Evolutionary conservation across 768 basidiomycete species (phyloP), one percentile per base, ranked within the genome.

Genomic region (Royoungia palumana): DNA sequence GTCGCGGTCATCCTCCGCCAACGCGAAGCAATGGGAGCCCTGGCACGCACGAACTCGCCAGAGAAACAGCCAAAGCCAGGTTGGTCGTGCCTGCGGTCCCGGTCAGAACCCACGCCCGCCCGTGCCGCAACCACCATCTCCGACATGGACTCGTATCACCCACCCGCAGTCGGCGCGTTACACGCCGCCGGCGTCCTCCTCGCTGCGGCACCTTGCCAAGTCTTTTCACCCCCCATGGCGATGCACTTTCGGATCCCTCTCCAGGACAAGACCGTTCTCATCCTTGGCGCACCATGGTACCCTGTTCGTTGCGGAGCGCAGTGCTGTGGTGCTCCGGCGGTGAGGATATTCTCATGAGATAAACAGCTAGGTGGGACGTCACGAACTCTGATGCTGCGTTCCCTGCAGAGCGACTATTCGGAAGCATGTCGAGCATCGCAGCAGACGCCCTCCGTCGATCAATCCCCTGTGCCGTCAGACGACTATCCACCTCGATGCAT

Each of bases 151-250:
- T 25, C 28, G 30, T 35, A 47, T n/a, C 3, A 30, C 40, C 39
- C 43, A 11, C 54, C 65, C 41, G 44, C 51, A 41, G 54, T 64
- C n/a, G 52, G 52, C 14, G 57, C 60, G 21, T 53, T 60, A 3
- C 65, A 64, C 36, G 54, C 60, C 17, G 30, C 60, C 32, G 53
- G 54, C 41, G 46, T 56, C 2, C 36, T 64, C 4, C 51, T 65
- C 14, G 65, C 65, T 47, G 63, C 57, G 35, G 60, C 65, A 19
- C 57, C 57, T 21, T 60, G 44, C 35, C 61, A 60, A 28, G 28
- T 50, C 5, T 53, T 64, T 21, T 46, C 55, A 14, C 34, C 57
- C 28, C 48, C 63, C 28, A 56, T 57, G 61, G 28, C 42, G 20
- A 65, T 65, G 46, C 57, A 55, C 22, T 51, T 63, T n/a, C 35